Evolutionary conservation across 768 basidiomycete species (phyloP).

Genomic region (Mycena capillaripes): DNA sequence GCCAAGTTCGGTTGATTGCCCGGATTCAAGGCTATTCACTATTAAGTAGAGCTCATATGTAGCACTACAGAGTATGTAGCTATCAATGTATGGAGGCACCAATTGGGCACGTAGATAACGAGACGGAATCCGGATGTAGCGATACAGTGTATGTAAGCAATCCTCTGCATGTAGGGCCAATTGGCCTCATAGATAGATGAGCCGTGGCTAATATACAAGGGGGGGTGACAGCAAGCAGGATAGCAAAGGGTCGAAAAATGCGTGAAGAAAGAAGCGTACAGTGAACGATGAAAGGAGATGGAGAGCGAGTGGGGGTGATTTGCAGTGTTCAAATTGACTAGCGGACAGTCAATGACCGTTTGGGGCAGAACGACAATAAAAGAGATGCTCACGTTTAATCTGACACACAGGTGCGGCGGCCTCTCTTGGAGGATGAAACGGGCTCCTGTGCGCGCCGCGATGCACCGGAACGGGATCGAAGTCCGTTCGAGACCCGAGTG

Average conservation of each 20-base stretch:
- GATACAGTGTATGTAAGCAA: too few species aligned
- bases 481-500: not conserved
- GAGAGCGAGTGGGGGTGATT: not conserved
- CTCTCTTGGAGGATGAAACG: not conserved
- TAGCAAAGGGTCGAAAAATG: not conserved
- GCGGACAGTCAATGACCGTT: too few species aligned
- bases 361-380: too few species aligned
- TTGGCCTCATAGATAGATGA: too few species aligned
- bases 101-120: conserved; percentile 11
- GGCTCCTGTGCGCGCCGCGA: not conserved
- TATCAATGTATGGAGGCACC: conserved; percentile 8
- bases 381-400: not conserved
- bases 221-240: not conserved
- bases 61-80: not conserved
- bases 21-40: too few species aligned
- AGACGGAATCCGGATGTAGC: not conserved
- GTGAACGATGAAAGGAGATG: not conserved
- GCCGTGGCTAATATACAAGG: not conserved
- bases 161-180: too few species aligned
- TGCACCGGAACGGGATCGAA: not conserved
- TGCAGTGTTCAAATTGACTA: too few species aligned
- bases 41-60: conserved; percentile 1
- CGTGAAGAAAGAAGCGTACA: not conserved
- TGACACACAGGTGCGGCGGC: not conserved
- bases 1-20: too few species aligned